Conservation (phyloP, 192 early-diverging fungal genomes). For the Backusella parvicylindrica region DNA sequence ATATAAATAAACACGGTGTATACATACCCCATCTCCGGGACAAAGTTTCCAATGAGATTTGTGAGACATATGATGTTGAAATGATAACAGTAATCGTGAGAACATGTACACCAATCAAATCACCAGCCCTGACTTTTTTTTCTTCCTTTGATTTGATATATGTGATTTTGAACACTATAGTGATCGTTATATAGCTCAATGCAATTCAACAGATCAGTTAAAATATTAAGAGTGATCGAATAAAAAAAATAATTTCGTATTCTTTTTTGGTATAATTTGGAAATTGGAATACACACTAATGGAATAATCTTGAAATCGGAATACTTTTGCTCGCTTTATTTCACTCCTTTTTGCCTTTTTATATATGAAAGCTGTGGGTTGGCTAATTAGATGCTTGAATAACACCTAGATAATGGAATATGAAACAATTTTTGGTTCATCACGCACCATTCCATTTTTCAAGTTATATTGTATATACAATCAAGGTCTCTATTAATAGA, state of each 20-base stretch:
- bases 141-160: neutral
- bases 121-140: neutral
- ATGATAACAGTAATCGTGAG: neutral
- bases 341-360: too few species aligned
- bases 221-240: neutral
- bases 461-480: neutral
- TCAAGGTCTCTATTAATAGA: neutral
- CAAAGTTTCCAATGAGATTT: neutral
- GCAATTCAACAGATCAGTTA: neutral
- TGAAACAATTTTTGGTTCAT: too few species aligned
- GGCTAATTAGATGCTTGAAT: too few species aligned
- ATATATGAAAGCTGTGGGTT: too few species aligned
- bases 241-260: too few species aligned
- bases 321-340: too few species aligned
- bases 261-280: too few species aligned
- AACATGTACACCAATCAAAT: conserved; percentile 3
- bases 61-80: neutral
- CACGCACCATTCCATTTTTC: too few species aligned
- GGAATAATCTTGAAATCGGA: too few species aligned
- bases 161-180: neutral
- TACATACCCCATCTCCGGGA: neutral
- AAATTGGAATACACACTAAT: too few species aligned
- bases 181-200: neutral
- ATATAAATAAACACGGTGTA: too few species aligned
- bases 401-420: too few species aligned